Base-by-base conservation (phyloP, 1,284 basidiomycete species). In the Moniliophthora roreri region DNA sequence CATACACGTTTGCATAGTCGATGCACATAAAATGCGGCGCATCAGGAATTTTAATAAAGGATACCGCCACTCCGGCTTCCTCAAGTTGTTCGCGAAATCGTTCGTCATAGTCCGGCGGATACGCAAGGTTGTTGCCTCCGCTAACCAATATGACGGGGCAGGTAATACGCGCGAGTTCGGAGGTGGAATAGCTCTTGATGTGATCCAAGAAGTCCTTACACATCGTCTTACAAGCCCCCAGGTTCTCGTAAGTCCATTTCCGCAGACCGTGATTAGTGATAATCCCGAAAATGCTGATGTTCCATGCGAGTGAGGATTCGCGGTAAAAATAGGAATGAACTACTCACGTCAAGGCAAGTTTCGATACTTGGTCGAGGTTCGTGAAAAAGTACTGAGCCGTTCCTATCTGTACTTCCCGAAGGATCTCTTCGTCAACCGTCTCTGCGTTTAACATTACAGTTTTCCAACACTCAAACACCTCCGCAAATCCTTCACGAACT, bases 1-100 rank as follows among this genome's bases (percentile, higher is more conserved):
- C 66, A 56, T 53, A 73, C 70, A 64, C 53, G 13, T 62, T 57
- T 9, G 63, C 53, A 52, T 73, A 61, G 6, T 71, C 70, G 2
- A 69, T 62, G 37, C 58, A 62, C 8, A 69, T 69, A 55, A 70
- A 71, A 56, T 74, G 73, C 2, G 69, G 66, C n/a, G 72, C 72
- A 20, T 58, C 63, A 2, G 60, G 51, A 5, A 74, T 54, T 3
- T 60, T 50, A 3, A 55, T 42, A 1, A 75, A 47, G 6, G 63
- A 55, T 11, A 65, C 70, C 7, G 67, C 50, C 8, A 73, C 58
- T 0, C 62, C 68, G 1, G 67, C 69, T 18, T 59, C 55, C 39
- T 60, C 42, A 32, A 75, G 54, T 6, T 48, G 49, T 21, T 65
- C 54, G 3, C 56, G 50, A 6, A 73, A 62, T 50, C 68, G 62